A percentile compares a stretch with the other conserved stretches of the same genome.
phyloP scores from a whole-genome alignment of 306 rosid genomes.

The Mucuna pruriens region DNA sequence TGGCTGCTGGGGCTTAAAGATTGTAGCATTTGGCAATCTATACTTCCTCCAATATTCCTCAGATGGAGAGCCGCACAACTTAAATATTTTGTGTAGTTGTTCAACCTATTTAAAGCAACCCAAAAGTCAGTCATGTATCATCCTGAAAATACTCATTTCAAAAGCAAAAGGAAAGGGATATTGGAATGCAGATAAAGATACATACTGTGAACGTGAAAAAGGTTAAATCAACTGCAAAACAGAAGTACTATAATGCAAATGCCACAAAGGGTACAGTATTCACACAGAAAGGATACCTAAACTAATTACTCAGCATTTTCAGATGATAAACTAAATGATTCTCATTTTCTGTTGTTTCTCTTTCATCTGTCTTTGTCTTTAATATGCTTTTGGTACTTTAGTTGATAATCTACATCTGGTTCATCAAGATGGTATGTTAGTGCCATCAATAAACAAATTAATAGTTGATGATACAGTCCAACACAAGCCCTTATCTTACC shows the following conservation, averaged over 20 bases:
- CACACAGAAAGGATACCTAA: conserved; percentile 13
- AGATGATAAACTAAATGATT: conserved; percentile 2
- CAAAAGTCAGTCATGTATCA: conserved; percentile 45
- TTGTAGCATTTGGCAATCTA: conserved; percentile 93
- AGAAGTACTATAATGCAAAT: background rate
- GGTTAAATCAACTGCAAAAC: conserved; percentile 14
- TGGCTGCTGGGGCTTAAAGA: conserved; percentile 96
- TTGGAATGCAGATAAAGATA: conserved; percentile 12
- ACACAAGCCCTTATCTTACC: conserved; percentile 11
- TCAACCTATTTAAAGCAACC: conserved; percentile 73
- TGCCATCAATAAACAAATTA: conserved; percentile 34
- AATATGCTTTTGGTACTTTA: background rate
- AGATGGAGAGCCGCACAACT: conserved; percentile 94
- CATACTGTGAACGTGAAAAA: conserved; percentile 11
- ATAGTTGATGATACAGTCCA: conserved; percentile 18
- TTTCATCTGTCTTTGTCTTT: conserved; percentile 8
- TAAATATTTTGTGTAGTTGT: conserved; percentile 96
- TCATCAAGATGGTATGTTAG: conserved; percentile 1
- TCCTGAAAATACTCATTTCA: conserved; percentile 35
- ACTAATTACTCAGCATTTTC: background rate
- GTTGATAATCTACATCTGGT: conserved; percentile 15
- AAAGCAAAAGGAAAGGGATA: background rate
- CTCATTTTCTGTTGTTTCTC: conserved; percentile 16
- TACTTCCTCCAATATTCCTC: conserved; percentile 98
- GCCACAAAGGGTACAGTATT: background rate